A percentile compares a stretch with the other conserved stretches of the same genome.
These are phyloP conservation scores for Fusarium tuaranense DNA, from an alignment of 2,329 filamentous ascomycete species.

Conservation along the genomic window DNA sequence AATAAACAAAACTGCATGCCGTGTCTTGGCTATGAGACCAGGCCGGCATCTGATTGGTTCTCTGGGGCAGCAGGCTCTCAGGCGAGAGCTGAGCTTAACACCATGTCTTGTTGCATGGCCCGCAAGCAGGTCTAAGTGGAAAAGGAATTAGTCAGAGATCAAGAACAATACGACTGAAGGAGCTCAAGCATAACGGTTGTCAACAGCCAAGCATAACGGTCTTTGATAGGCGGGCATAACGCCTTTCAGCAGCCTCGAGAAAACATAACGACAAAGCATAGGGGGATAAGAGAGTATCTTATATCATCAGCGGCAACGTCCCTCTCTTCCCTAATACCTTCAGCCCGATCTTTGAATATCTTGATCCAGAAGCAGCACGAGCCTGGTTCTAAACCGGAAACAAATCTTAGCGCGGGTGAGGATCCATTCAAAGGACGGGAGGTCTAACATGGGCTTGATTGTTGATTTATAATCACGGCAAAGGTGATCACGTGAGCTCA, in stretches of 20 bases:
- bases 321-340: not conserved
- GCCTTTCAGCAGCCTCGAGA: not conserved
- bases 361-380: not conserved
- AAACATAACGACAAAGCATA: not conserved
- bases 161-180: not conserved
- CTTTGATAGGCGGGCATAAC: not conserved
- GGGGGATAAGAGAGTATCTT: rapidly evolving
- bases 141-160: not conserved
- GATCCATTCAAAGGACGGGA: not conserved
- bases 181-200: no score
- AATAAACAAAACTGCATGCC: not conserved
- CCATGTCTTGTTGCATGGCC: not conserved
- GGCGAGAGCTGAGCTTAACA: not conserved
- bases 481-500: not conserved
- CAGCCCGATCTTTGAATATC: not conserved
- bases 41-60: not conserved
- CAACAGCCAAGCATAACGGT: not conserved
- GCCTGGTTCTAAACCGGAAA: not conserved
- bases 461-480: not conserved
- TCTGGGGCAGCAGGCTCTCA: not conserved
- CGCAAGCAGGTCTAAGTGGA: not conserved
- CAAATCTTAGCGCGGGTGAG: not conserved
- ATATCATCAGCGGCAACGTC: not conserved
- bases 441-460: not conserved
- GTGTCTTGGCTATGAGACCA: not conserved